Percentiles rank a stretch among this genome's conserved stretches.
Evolutionary conservation across 768 basidiomycete species (phyloP).

Genomic region (Pleurotus salmoneostramineus): DNA sequence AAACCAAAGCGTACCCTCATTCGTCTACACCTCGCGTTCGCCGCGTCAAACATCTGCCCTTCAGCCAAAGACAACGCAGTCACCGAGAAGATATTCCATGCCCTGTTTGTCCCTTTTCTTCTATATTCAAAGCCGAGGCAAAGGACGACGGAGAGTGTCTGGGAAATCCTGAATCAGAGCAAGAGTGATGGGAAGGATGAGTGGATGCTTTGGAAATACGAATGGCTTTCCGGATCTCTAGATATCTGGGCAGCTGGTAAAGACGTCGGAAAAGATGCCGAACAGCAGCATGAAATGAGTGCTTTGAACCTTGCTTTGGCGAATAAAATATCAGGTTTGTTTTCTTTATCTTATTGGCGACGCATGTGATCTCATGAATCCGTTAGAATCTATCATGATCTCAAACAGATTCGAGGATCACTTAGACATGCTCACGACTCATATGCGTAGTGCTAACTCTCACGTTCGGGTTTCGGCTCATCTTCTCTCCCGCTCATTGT

Average conservation of each 20-base stretch:
- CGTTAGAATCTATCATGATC: constrained; percentile 58
- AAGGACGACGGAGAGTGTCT: constrained; percentile 61
- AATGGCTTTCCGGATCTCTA: constrained; percentile 55
- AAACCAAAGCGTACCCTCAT: constrained; percentile 51
- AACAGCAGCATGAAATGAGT: constrained; percentile 39
- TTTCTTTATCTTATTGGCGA: constrained; percentile 1
- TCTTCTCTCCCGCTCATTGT: constrained; percentile 58
- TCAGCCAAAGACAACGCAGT: constrained; percentile 16
- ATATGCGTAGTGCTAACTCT: constrained; percentile 43
- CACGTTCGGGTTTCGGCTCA: constrained; percentile 56
- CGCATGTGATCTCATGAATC: neutral
- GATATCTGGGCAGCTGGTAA: constrained; percentile 33
- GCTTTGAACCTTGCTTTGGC: constrained; percentile 52
- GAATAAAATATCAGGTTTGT: constrained; percentile 61
- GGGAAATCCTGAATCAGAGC: constrained; percentile 58
- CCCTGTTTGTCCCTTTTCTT: constrained; percentile 68
- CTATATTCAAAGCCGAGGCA: constrained; percentile 70
- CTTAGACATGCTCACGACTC: constrained; percentile 45
- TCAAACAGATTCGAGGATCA: constrained; percentile 42
- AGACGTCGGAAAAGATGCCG: constrained; percentile 26
- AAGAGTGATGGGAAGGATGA: constrained; percentile 11
- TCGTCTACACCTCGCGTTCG: constrained; percentile 53
- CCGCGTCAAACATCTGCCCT: constrained; percentile 41
- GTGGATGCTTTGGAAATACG: constrained; percentile 19
- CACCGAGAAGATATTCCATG: constrained; percentile 37